Evolutionary conservation across 192 early-diverging fungal species (phyloP).

Genomic region (Anaeromyces robustus): DNA sequence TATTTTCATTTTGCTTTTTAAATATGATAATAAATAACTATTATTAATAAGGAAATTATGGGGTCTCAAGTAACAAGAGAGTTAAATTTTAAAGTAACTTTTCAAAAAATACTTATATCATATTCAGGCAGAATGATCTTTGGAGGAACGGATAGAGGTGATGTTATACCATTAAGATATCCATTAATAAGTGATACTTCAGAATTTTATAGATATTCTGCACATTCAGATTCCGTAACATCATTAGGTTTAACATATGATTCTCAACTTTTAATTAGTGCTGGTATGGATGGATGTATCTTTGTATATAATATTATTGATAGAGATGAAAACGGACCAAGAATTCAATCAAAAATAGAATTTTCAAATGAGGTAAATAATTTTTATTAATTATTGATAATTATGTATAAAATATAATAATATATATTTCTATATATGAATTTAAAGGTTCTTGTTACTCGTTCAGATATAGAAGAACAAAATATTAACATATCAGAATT

Average conservation of each 20-base stretch:
- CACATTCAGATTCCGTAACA: slow-evolving; percentile 23
- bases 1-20: no score
- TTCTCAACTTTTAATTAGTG: slow-evolving; percentile 29
- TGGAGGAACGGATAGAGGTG: slow-evolving; percentile 29
- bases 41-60: slow-evolving; percentile 41
- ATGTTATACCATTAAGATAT: slow-evolving; percentile 23
- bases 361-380: slow-evolving; percentile 35
- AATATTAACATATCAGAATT: slow-evolving; percentile 27
- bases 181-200: slow-evolving; percentile 24
- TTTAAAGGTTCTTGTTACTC: slow-evolving; percentile 32
- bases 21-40: no score
- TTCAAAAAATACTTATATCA: slow-evolving; percentile 34
- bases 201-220: slow-evolving; percentile 29
- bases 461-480: slow-evolving; percentile 41
- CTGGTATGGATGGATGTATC: slow-evolving; percentile 26
- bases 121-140: slow-evolving; percentile 37
- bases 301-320: slow-evolving; percentile 27
- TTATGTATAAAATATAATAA: no score
- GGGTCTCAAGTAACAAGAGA: slow-evolving; percentile 27
- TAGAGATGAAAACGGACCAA: slow-evolving; percentile 15
- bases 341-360: neutral
- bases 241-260: slow-evolving; percentile 24
- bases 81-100: slow-evolving; percentile 14
- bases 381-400: no score
- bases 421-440: neutral